Base-by-base conservation (phyloP, 345 rosid species). In the Euphorbia lathyris region DNA sequence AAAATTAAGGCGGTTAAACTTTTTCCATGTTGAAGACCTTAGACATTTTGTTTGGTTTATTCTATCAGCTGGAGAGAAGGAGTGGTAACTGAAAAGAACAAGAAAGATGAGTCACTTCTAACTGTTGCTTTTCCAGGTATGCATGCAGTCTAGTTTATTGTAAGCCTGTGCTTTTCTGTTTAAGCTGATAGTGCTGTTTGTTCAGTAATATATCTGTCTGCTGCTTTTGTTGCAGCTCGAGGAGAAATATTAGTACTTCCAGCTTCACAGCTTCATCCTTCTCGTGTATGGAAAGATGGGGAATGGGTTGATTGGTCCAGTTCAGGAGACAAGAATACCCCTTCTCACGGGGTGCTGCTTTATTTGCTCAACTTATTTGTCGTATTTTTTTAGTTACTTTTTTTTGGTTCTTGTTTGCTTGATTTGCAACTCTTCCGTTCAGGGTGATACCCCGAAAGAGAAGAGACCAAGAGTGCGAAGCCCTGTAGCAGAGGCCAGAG, bases 11-110 rank as follows among this genome's bases (percentile, higher is more conserved):
- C 25, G 32, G 50, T 9, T 17, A 40, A 9, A 38, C 11, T 52
- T 63, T 70, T 69, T 69, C 45, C 14, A 32, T 45, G 20, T 8
- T 38, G 22, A 47, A 7, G 19, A 9, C 38, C 68, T 16, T 19
- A 1, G 42, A 9, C 23, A 19, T 27, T 70, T 51, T 58, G 8
- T 45, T 72, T 67, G 42, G 64, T 68, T 74, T 71, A 48, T 74
- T 68, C 8, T 65, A 67, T 69, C 83, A 96, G 99, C 78, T 96
- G 99, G 99, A 77, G 86, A 91, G 98, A 96, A 81, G 99, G 97
- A 72, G 85, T 89, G 66, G 77, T 96, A 65, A 83, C 86, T 45
- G 98, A 89, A 76, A 91, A 86, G 86, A 85, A 71, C 88, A 85
- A 90, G 85, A 92, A 83, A 58, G 96, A 96, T 75, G 95, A 85